phyloP scores from a whole-genome alignment of 1,139 yeast species.

The Suhomyces chickasaworum region DNA sequence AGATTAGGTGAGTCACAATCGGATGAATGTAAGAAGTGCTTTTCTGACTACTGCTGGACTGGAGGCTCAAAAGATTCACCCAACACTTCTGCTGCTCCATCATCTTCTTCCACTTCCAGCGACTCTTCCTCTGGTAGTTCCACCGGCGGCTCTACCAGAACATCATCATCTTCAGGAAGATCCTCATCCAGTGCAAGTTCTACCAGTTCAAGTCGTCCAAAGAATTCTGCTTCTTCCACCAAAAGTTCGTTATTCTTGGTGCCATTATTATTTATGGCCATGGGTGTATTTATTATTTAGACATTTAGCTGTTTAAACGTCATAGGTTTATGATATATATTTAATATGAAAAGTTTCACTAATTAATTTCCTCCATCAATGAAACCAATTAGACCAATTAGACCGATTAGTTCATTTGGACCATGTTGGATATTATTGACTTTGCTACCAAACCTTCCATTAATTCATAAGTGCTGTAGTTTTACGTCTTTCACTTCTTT shows the following conservation, averaged over 20 bases:
- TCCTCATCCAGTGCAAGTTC: constrained; percentile 9
- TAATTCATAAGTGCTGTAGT: no score
- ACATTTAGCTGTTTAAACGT: not conserved
- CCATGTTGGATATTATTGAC: no score
- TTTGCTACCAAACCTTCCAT: no score
- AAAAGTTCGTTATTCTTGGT: not conserved
- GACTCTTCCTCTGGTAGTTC: no score
- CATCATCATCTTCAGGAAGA: not conserved
- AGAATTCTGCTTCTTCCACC: constrained; percentile 9
- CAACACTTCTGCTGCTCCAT: constrained; percentile 12
- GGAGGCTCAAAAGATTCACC: constrained; percentile 28
- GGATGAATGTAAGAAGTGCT: constrained; percentile 44
- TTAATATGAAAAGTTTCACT: not conserved
- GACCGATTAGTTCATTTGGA: no score
- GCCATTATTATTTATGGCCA: constrained; percentile 1
- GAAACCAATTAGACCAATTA: no score
- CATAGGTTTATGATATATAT: not conserved
- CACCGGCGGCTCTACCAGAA: no score
- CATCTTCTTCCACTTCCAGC: constrained; percentile 3
- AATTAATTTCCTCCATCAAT: no score
- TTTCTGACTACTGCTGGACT: constrained; percentile 43
- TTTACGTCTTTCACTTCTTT: no score
- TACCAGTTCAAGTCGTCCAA: constrained; percentile 6
- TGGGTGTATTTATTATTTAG: constrained; percentile 5
- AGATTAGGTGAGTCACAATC: constrained; percentile 39